Conservation (phyloP, 805 yeast genomes). For the Sugiyamaella valdiviana region DNA sequence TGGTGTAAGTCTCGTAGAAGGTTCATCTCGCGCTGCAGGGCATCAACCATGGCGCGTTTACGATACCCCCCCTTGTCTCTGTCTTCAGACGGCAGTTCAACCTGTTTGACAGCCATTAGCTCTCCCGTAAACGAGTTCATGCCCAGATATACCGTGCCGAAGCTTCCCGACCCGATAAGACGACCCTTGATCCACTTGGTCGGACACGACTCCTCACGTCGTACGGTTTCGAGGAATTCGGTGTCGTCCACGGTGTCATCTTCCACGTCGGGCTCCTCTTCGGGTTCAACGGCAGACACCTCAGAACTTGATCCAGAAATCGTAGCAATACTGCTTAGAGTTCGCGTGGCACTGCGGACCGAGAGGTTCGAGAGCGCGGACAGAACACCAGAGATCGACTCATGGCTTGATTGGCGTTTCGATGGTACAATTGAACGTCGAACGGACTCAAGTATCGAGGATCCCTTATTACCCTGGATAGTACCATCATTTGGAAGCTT, state of each 20-base stretch:
- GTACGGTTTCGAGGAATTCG: slow-evolving; percentile 34
- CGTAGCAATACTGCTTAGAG: neutral
- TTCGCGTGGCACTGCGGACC: neutral
- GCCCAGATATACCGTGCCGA: slow-evolving; percentile 89
- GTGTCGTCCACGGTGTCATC: slow-evolving; percentile 30
- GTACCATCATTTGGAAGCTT: neutral
- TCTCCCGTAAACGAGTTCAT: slow-evolving; percentile 91
- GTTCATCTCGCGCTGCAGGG: slow-evolving; percentile 70
- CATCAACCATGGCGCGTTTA: slow-evolving; percentile 61
- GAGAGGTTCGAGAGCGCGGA: neutral
- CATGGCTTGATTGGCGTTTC: slow-evolving; percentile 2
- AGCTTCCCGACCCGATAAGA: slow-evolving; percentile 88
- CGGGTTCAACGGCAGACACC: neutral
- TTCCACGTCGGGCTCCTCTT: slow-evolving; percentile 8
- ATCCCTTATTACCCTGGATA: neutral
- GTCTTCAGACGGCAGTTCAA: slow-evolving; percentile 49
- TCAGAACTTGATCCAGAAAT: neutral
- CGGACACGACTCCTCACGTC: slow-evolving; percentile 50
- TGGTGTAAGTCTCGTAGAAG: slow-evolving; percentile 75
- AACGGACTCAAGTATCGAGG: neutral
- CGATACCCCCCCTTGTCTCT: slow-evolving; percentile 29
- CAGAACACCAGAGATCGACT: neutral
- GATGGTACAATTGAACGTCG: neutral
- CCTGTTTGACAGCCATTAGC: slow-evolving; percentile 95
- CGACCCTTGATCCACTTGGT: slow-evolving; percentile 90